Evolutionary conservation across 2,329 filamentous ascomycete genomes (phyloP).

Genomic region (Endocalyx cinctus): DNA sequence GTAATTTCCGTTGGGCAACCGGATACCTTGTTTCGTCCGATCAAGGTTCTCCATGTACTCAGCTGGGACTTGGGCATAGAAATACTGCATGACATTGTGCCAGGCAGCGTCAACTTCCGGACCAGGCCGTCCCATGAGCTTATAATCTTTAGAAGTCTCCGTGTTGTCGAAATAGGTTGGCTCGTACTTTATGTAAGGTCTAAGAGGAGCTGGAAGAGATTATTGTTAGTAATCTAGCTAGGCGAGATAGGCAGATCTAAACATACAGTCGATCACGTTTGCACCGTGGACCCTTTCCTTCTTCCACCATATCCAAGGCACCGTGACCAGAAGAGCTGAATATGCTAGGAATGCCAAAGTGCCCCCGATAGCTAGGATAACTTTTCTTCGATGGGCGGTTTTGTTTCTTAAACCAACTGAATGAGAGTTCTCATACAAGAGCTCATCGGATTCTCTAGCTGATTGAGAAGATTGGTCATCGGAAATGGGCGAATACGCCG

Average conservation of each 20-base stretch:
- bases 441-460: conserved; percentile 12
- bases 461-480: conserved; percentile 13
- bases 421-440: conserved; percentile 9
- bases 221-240: background rate
- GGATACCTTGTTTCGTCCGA: conserved; percentile 15
- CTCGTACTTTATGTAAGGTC: conserved; percentile 14
- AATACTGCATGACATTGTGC: conserved; percentile 18
- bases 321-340: conserved; percentile 10
- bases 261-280: conserved; percentile 19
- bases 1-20: conserved; percentile 17
- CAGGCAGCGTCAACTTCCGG: conserved; percentile 15
- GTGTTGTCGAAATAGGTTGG: conserved; percentile 14
- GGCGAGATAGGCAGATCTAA: too few relatives aligned
- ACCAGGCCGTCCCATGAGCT: conserved; percentile 13
- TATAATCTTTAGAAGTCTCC: conserved; percentile 14
- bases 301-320: conserved; percentile 14
- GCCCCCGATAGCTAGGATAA: conserved; percentile 7
- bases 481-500: conserved; percentile 11
- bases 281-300: conserved; percentile 15
- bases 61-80: conserved; percentile 16
- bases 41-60: conserved; percentile 17
- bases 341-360: conserved; percentile 10
- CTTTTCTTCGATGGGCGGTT: conserved; percentile 6
- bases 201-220: conserved; percentile 8
- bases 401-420: conserved; percentile 1